Evolutionary conservation across 2,329 filamentous ascomycete species (phyloP), one percentile per base, ranked within the genome.

Genomic region (Dryadomyces sulphureus): DNA sequence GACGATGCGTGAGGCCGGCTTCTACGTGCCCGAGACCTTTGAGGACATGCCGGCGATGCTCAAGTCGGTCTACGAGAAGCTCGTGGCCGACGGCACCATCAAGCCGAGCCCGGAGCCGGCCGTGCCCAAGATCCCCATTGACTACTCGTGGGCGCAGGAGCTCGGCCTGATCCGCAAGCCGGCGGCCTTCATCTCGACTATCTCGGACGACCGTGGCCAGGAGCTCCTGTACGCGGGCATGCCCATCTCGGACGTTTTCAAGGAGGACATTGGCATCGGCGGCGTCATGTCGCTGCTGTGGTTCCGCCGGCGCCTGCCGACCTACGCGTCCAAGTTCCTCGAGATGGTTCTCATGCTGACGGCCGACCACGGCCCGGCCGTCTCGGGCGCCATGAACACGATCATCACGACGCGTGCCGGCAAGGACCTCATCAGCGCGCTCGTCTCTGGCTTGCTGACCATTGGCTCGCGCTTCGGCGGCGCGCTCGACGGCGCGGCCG

Each of bases 261-360:
- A 71, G 66, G 92, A 98, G 75, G 89, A 96, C 58, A 96, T 98
- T 59, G 92, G 92, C 58, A 96, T 98, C 58, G 92, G 92, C 65
- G 92, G 92, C 83, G 92, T 98, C 71, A 98, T 98, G 92, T 95
- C 92, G 50, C 80, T 98, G 48, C 76, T 98, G 58, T 98, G 92
- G 92, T 98, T 98, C 88, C 90, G 92, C 62, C 89, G 92, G 68
- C 85, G 92, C 62, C 84, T 98, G 52, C 92, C 92, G 53, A 73
- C 83, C 62, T 96, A 95, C 65, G 92, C 92, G 61, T 93, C 87
- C 77, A 94, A 94, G 72, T 98, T 98, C 77, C 72, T 98, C 57
- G 92, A 98, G 77, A 98, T 98, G 92, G 92, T 98, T 55, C 90
- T 98, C 66, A 98, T 98, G 92, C 80, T 98, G 62, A 98, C 92